Conservation (phyloP, 441 rosid genomes). For the Lepidium campestre region DNA sequence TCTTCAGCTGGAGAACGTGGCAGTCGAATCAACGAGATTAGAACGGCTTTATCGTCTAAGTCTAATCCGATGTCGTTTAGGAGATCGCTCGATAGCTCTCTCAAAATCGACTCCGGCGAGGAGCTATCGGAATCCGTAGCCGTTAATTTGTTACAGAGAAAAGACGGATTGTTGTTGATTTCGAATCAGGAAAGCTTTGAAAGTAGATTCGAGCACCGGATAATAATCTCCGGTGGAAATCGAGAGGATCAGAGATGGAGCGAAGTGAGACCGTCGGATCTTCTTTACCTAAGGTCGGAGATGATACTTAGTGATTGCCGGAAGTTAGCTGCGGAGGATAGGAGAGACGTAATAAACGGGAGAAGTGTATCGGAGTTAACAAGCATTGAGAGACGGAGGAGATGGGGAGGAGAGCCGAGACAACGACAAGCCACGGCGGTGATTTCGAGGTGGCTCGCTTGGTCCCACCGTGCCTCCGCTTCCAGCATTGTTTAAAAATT, state of each 20-base stretch:
- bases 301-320: constrained; percentile 54
- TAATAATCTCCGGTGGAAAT: constrained; percentile 44
- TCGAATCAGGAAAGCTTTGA: constrained; percentile 33
- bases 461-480: constrained; percentile 34
- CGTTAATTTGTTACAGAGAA: constrained; percentile 46
- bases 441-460: constrained; percentile 60
- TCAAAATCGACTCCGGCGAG: constrained; percentile 11
- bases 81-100: constrained; percentile 49
- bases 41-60: neutral
- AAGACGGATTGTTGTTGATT: constrained; percentile 56
- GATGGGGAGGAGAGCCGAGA: constrained; percentile 27
- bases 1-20: constrained; percentile 62
- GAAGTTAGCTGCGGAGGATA: constrained; percentile 32
- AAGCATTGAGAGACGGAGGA: constrained; percentile 49
- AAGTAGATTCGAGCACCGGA: constrained; percentile 57
- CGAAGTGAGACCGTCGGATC: constrained; percentile 74
- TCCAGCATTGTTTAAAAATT: constrained; percentile 6
- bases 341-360: constrained; percentile 50
- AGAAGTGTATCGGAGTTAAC: constrained; percentile 84
- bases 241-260: constrained; percentile 58
- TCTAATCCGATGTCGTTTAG: constrained; percentile 32
- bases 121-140: constrained; percentile 18
- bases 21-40: constrained; percentile 10
- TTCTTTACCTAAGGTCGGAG: constrained; percentile 58
- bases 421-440: constrained; percentile 48